phyloP scores from a whole-genome alignment of 2,329 filamentous ascomycete genomes.

The Stromatinia cepivora region DNA sequence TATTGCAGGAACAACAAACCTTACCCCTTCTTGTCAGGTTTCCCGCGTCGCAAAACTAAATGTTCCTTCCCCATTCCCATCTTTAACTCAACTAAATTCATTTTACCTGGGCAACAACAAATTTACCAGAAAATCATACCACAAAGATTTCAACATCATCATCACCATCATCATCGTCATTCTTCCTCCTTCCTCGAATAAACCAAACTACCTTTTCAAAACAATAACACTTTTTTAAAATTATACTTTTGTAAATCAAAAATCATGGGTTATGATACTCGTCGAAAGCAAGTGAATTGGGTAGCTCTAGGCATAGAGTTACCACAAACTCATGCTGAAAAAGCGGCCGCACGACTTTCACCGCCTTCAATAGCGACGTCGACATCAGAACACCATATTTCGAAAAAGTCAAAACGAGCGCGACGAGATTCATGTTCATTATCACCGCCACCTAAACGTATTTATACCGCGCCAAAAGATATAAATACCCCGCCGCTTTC shows the following conservation, averaged over 20 bases:
- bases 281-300: constrained; percentile 91
- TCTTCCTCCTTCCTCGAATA: background rate
- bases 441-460: constrained; percentile 46
- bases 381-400: constrained; percentile 44
- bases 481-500: constrained; percentile 74
- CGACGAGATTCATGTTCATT: constrained; percentile 56
- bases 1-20: constrained; percentile 39
- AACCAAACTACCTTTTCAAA: background rate
- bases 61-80: background rate
- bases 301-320: constrained; percentile 91
- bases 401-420: constrained; percentile 78
- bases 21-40: constrained; percentile 27
- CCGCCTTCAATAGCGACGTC: constrained; percentile 37
- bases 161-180: background rate
- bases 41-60: constrained; percentile 31
- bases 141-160: background rate
- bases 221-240: constrained; percentile 16
- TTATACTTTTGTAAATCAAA: constrained; percentile 24
- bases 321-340: constrained; percentile 63
- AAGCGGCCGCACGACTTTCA: constrained; percentile 49
- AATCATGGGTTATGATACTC: constrained; percentile 92
- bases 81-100: background rate
- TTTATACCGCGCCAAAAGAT: background rate
- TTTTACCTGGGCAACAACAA: background rate
- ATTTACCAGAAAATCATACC: background rate